These are phyloP conservation scores for Ophiocordyceps sinensis DNA, from an alignment of 2,329 filamentous ascomycete genomes.

Conservation along the genomic window DNA sequence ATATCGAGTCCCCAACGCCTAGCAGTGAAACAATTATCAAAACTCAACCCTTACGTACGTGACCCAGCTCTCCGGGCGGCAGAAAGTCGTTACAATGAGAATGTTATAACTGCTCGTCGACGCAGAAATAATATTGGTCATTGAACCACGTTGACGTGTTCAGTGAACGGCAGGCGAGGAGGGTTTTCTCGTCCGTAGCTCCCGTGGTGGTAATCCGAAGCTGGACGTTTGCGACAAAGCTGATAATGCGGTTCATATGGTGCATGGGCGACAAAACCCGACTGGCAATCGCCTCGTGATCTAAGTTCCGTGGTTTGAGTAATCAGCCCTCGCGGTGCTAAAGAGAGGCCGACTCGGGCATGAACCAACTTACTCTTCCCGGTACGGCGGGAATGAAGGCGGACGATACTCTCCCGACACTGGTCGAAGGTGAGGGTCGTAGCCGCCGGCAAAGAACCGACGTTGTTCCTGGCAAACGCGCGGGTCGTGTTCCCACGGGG, in stretches of 20 bases:
- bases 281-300: background rate
- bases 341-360: background rate
- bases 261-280: background rate
- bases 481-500: too few species aligned
- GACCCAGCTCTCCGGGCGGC: background rate
- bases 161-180: background rate
- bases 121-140: background rate
- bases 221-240: background rate
- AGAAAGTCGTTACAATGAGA: background rate
- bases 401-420: background rate
- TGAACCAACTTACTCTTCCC: conserved; percentile 1
- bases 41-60: background rate
- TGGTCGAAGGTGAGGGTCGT: background rate
- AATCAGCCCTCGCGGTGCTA: background rate
- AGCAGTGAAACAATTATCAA: background rate
- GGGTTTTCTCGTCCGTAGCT: background rate
- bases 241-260: background rate
- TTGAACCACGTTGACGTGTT: background rate
- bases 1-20: background rate
- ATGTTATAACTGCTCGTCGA: background rate
- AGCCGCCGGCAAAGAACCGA: background rate
- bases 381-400: background rate
- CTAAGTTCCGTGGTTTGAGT: background rate
- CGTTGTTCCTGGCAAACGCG: background rate
- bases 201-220: background rate